These are phyloP conservation scores for Spongospora subterranea DNA, from an alignment of 208 protist genomes.

Conservation along the genomic window DNA sequence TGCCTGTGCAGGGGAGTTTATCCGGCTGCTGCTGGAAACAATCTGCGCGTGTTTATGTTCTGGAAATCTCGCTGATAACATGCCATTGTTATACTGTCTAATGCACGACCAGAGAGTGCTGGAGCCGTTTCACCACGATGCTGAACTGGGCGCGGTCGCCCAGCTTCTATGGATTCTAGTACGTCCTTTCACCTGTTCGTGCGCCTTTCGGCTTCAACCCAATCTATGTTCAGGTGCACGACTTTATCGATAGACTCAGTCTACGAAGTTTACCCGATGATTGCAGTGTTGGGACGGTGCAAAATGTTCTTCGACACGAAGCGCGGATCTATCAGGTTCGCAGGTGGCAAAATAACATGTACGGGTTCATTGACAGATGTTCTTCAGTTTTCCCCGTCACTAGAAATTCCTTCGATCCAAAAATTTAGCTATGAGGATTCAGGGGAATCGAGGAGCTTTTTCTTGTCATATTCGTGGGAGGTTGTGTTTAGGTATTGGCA, in stretches of 20 bases:
- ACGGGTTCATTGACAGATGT: background rate
- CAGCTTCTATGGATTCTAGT: slow-evolving; percentile 20
- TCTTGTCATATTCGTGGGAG: slow-evolving; percentile 9
- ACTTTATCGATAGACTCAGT: slow-evolving; percentile 46
- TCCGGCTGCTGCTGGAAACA: slow-evolving; percentile 16
- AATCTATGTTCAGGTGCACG: slow-evolving; percentile 24
- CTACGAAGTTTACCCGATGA: background rate
- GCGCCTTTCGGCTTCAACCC: background rate
- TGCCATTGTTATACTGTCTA: slow-evolving; percentile 11
- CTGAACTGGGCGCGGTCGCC: background rate
- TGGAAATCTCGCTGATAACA: background rate
- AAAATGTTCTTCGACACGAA: slow-evolving; percentile 17
- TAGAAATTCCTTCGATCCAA: slow-evolving; percentile 2
- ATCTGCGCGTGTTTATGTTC: slow-evolving; percentile 4
- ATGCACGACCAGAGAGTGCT: slow-evolving; percentile 47
- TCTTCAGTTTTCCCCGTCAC: background rate
- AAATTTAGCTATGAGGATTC: slow-evolving; percentile 53
- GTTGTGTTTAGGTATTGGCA: slow-evolving; percentile 6
- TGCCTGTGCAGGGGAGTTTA: background rate
- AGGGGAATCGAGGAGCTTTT: background rate
- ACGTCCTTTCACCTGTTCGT: background rate
- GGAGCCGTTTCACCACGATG: slow-evolving; percentile 32
- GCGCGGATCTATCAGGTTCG: slow-evolving; percentile 2
- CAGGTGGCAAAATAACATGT: background rate
- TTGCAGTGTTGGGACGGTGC: slow-evolving; percentile 4